These are phyloP conservation scores for Sequoiadendron giganteum DNA, from an alignment of 75 land plant genomes.

Conservation along the genomic window DNA sequence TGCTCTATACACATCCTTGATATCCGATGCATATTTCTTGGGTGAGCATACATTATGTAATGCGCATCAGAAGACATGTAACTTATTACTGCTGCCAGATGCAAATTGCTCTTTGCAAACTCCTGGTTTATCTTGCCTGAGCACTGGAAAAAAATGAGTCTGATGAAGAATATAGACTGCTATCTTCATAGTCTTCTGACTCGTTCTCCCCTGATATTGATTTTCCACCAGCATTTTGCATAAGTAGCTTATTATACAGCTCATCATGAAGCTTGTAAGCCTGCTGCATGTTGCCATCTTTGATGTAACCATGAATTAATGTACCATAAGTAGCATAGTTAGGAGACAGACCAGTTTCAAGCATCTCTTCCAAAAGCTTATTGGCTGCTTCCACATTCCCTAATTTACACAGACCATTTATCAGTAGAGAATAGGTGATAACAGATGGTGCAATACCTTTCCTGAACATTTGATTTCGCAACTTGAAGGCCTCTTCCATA, in stretches of 20 bases:
- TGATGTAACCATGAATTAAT: slow-evolving; percentile 21
- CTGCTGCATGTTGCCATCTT: slow-evolving; percentile 24
- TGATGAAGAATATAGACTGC: neutral
- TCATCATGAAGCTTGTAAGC: slow-evolving; percentile 25
- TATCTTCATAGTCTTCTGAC: slow-evolving; percentile 2
- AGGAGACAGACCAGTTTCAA: slow-evolving; percentile 23
- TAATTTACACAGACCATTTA: slow-evolving; percentile 42
- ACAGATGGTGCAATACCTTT: slow-evolving; percentile 38
- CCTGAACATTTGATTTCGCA: slow-evolving; percentile 48
- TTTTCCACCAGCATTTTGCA: slow-evolving; percentile 6
- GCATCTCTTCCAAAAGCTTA: slow-evolving; percentile 41
- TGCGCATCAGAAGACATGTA: neutral
- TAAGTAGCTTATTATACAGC: slow-evolving; percentile 20
- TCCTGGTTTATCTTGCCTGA: slow-evolving; percentile 3
- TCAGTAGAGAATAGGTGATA: slow-evolving; percentile 42
- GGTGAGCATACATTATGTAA: neutral
- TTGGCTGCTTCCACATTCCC: slow-evolving; percentile 28
- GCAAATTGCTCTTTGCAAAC: neutral
- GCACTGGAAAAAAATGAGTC: neutral
- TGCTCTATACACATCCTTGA: neutral
- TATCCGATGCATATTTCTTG: neutral
- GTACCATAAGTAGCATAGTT: slow-evolving; percentile 28
- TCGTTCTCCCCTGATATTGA: neutral
- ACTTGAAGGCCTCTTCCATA: slow-evolving; percentile 32
- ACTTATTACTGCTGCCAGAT: neutral